Evolutionary conservation across 176 grass and related monocot species (phyloP).

Genomic region (Bromus sterilis): DNA sequence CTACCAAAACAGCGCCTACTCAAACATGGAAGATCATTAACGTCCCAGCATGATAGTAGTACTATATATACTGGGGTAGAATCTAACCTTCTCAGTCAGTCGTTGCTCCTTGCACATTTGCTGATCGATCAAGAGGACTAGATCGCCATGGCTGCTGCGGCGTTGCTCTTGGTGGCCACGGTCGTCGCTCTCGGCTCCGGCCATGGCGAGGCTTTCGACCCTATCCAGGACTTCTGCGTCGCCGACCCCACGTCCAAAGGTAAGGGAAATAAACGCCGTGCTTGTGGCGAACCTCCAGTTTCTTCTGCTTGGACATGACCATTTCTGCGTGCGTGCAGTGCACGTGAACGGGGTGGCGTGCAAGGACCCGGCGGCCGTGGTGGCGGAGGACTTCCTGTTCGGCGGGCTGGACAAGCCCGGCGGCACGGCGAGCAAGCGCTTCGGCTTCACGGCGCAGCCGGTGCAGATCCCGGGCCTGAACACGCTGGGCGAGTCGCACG

Average conservation of each 20-base stretch:
- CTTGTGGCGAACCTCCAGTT: not conserved
- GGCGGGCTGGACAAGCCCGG: conserved; percentile 12
- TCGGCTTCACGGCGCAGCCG: conserved; percentile 11
- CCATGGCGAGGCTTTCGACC: conserved; percentile 31
- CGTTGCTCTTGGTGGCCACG: not conserved
- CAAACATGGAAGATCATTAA: not conserved
- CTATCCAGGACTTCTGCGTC: conserved; percentile 48
- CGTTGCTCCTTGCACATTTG: not conserved
- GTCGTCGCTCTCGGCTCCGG: conserved; percentile 2
- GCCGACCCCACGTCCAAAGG: conserved; percentile 33
- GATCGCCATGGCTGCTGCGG: conserved; percentile 16
- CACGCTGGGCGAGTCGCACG: conserved; percentile 33
- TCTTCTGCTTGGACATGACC: not conserved
- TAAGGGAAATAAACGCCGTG: not conserved
- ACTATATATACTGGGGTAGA: too few species aligned
- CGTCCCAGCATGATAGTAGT: not conserved
- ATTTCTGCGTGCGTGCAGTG: not conserved
- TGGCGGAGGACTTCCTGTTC: conserved; percentile 39
- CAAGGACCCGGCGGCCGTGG: conserved; percentile 29
- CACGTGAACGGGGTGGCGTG: conserved; percentile 34
- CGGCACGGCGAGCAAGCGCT: conserved; percentile 3
- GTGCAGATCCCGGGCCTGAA: conserved; percentile 36
- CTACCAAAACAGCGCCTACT: not conserved
- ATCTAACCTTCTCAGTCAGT: too few species aligned
- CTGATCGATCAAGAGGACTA: not conserved